A percentile compares a stretch with the other conserved stretches of the same genome.
Evolutionary conservation across 139 green algal genomes (phyloP).

Genomic region (Ulvella scutata): DNA sequence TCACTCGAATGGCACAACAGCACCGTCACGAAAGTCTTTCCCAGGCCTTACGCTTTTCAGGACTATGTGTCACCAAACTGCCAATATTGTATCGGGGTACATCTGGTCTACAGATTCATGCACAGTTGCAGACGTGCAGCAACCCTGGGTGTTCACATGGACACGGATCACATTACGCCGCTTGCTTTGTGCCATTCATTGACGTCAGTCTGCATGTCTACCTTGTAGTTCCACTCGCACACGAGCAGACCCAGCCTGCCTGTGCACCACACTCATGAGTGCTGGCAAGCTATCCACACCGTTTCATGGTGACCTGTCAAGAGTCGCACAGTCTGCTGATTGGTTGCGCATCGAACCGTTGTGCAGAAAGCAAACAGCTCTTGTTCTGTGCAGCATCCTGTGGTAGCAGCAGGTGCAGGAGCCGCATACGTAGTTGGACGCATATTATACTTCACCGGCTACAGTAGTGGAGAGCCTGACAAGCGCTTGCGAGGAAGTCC

Average conservation of each 20-base stretch:
- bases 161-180: too few relatives aligned
- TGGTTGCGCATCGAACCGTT: neutral
- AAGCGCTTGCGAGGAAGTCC: too few relatives aligned
- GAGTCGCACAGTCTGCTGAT: neutral
- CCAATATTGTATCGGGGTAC: too few relatives aligned
- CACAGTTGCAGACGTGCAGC: too few relatives aligned
- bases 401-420: conserved; percentile 17
- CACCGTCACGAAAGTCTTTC: too few relatives aligned
- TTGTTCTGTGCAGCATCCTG: conserved; percentile 14
- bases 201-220: neutral
- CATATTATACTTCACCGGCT: conserved; percentile 28
- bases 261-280: neutral
- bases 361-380: neutral
- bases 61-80: too few relatives aligned
- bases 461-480: conserved; percentile 21
- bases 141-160: too few relatives aligned
- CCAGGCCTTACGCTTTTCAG: too few relatives aligned
- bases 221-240: neutral
- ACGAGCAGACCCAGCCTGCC: neutral
- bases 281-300: neutral
- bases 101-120: too few relatives aligned
- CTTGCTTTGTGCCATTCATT: too few relatives aligned
- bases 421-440: conserved; percentile 16
- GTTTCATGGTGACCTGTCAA: neutral
- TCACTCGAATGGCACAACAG: too few relatives aligned